Conservation (phyloP, 805 yeast genomes). For the Yamadazyma akitaensis region DNA sequence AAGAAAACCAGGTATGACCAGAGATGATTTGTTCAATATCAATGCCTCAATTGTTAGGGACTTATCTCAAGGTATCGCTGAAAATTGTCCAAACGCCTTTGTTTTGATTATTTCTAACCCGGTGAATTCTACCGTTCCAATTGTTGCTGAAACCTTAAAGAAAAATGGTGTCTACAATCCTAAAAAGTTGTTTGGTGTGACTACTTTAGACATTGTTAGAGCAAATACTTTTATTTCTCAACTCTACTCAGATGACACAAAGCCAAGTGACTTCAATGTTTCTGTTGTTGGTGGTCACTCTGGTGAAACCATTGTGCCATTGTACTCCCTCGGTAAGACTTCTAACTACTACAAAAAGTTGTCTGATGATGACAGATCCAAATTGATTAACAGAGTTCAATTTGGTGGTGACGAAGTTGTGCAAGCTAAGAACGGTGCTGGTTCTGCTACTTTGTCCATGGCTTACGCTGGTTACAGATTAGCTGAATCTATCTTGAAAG, state of each 20-base stretch:
- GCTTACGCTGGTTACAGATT: slow-evolving; percentile 81
- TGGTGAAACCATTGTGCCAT: slow-evolving; percentile 90
- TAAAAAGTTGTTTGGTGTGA: slow-evolving; percentile 77
- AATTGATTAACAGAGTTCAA: slow-evolving; percentile 84
- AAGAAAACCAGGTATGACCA: slow-evolving; percentile 92
- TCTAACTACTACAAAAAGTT: slow-evolving; percentile 34
- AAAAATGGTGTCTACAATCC: slow-evolving; percentile 68
- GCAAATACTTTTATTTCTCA: slow-evolving; percentile 78
- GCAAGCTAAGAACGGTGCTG: slow-evolving; percentile 80
- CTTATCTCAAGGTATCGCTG: slow-evolving; percentile 73
- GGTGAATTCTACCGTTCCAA: slow-evolving; percentile 89
- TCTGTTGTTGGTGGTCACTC: slow-evolving; percentile 94
- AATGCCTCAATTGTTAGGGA: slow-evolving; percentile 78
- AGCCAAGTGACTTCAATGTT: slow-evolving; percentile 54
- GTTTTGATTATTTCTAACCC: slow-evolving; percentile 88
- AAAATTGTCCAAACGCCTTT: slow-evolving; percentile 68
- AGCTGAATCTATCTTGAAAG: slow-evolving; percentile 62
- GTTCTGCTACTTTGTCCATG: slow-evolving; percentile 84
- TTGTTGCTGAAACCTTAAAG: slow-evolving; percentile 76
- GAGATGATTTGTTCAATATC: slow-evolving; percentile 83
- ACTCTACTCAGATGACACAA: slow-evolving; percentile 40
- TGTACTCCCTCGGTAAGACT: slow-evolving; percentile 51
- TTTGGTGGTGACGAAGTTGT: slow-evolving; percentile 91
- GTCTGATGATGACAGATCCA: slow-evolving; percentile 61
- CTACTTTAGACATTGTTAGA: slow-evolving; percentile 83